phyloP scores from a whole-genome alignment of 352 stramenopile species.

The Phytophthora sp. region DNA sequence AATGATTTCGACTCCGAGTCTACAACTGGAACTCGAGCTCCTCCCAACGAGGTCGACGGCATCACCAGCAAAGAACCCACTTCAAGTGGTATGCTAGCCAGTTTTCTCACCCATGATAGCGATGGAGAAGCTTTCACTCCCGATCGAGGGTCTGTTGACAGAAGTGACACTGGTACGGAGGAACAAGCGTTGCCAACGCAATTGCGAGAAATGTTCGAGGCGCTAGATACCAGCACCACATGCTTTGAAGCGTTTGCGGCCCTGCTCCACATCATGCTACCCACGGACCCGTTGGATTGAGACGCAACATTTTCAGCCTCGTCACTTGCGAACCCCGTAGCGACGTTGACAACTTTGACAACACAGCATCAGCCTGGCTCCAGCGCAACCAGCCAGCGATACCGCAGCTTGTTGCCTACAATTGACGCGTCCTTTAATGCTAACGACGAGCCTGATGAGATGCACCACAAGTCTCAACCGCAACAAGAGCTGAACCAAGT shows the following conservation, averaged over 20 bases:
- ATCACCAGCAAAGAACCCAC: too few species aligned
- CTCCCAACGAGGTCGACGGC: too few species aligned
- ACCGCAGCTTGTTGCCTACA: neutral
- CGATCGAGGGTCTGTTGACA: neutral
- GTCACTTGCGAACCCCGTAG: neutral
- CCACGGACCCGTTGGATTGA: constrained; percentile 6
- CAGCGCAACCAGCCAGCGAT: neutral
- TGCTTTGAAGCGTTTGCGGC: constrained; percentile 44
- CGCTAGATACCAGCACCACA: constrained; percentile 26
- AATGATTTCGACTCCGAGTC: too few species aligned
- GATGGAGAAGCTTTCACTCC: too few species aligned
- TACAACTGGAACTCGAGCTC: too few species aligned
- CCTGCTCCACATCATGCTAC: constrained; percentile 36
- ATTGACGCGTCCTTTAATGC: neutral
- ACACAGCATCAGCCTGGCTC: too few species aligned
- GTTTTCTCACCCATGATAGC: too few species aligned
- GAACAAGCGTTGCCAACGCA: neutral
- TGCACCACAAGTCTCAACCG: neutral
- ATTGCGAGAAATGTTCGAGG: constrained; percentile 18
- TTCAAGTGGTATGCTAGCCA: too few species aligned
- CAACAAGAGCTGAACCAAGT: neutral
- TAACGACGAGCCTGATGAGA: neutral
- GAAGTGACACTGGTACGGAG: neutral
- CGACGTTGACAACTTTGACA: neutral
- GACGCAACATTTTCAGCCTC: neutral